phyloP scores from a whole-genome alignment of 176 grass and related monocot genomes.

The Sorghum bicolor region DNA sequence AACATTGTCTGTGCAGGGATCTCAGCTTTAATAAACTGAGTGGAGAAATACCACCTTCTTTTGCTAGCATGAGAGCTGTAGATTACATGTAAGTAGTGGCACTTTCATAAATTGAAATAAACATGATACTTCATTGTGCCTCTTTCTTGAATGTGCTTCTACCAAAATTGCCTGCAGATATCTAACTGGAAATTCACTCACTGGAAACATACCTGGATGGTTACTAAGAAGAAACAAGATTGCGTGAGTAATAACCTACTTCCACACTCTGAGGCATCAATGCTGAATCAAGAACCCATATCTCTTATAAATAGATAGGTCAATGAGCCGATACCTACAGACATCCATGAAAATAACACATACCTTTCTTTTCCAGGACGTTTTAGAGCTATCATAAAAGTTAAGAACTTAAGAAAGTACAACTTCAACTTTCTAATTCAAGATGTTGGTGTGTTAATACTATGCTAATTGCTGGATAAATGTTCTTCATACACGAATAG shows the following conservation, averaged over 20 bases:
- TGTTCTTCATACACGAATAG: neutral
- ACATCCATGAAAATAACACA: neutral
- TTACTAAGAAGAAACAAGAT: conserved; percentile 63
- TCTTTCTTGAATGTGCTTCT: conserved; percentile 5
- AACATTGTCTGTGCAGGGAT: conserved; percentile 61
- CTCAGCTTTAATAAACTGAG: conserved; percentile 82
- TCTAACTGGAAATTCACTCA: conserved; percentile 79
- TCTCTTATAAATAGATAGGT: neutral
- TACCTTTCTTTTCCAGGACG: neutral
- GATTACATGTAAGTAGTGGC: conserved; percentile 77
- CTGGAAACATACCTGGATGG: conserved; percentile 72
- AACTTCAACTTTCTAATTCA: neutral
- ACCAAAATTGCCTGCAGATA: conserved; percentile 50
- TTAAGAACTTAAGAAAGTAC: neutral
- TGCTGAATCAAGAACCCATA: neutral
- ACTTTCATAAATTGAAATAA: conserved; percentile 10
- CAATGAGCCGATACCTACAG: neutral
- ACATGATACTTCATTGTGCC: conserved; percentile 7
- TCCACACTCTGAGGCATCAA: conserved; percentile 6
- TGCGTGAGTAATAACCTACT: conserved; percentile 50
- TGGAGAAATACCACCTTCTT: conserved; percentile 70
- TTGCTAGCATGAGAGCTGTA: conserved; percentile 43
- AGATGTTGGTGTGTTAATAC: neutral
- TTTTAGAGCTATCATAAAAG: neutral
- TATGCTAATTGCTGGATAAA: neutral